Percentiles rank a stretch among this genome's conserved stretches.
Conservation (phyloP, 2,329 filamentous ascomycete species). For the Fusarium coffeatum region DNA sequence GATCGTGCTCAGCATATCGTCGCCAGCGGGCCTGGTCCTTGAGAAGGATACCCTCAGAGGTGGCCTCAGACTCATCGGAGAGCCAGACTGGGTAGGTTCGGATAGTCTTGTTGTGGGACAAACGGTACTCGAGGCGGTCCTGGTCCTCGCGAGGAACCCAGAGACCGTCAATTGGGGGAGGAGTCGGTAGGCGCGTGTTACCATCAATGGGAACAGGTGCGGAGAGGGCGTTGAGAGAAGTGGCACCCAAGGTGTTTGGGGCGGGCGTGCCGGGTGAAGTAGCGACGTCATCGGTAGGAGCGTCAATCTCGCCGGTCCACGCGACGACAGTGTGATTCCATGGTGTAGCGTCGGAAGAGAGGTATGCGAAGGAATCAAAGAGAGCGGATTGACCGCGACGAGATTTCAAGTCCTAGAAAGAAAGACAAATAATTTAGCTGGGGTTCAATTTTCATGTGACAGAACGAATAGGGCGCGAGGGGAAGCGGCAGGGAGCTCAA, state of each 20-base stretch:
- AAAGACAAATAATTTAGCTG: conserved; percentile 21
- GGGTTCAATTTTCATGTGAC: conserved; percentile 31
- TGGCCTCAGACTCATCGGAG: conserved; percentile 76
- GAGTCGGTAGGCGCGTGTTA: conserved; percentile 64
- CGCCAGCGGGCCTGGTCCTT: conserved; percentile 90
- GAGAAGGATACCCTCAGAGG: conserved; percentile 75
- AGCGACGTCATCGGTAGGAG: conserved; percentile 55
- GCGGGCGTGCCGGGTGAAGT: conserved; percentile 62
- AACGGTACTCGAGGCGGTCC: conserved; percentile 76
- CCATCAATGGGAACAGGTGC: conserved; percentile 81
- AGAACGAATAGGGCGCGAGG: conserved; percentile 13
- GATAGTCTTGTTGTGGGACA: conserved; percentile 78
- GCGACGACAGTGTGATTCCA: conserved; percentile 95
- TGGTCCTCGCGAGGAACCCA: conserved; percentile 78
- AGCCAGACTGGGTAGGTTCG: conserved; percentile 91
- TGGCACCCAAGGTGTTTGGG: conserved; percentile 59
- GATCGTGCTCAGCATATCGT: conserved; percentile 88
- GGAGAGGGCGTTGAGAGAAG: conserved; percentile 77
- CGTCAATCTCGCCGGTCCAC: conserved; percentile 90
- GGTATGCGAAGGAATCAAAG: conserved; percentile 89
- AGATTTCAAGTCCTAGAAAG: conserved; percentile 73
- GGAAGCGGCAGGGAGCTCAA: conserved; percentile 29
- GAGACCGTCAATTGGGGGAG: conserved; percentile 74
- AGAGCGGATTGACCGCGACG: conserved; percentile 90
- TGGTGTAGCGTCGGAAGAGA: conserved; percentile 83